These are phyloP conservation scores for Cryptococcus sp. DNA, from an alignment of 1,284 basidiomycete species.

Conservation along the genomic window DNA sequence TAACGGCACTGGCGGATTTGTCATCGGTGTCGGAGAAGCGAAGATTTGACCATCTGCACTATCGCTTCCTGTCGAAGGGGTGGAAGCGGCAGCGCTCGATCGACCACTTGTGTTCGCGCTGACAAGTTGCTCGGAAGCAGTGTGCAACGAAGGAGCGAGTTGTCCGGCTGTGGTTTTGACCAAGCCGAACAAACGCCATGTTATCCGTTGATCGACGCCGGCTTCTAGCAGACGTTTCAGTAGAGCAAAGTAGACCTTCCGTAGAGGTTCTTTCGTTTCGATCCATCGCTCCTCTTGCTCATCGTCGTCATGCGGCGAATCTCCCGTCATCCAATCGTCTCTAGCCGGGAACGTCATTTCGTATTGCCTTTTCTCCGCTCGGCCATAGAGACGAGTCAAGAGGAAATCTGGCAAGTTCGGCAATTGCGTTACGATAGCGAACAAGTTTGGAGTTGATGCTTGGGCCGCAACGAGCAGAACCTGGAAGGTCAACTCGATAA, in stretches of 20 bases:
- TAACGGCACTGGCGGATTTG: neutral
- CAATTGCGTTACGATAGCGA: constrained; percentile 30
- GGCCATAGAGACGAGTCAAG: constrained; percentile 39
- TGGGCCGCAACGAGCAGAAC: constrained; percentile 28
- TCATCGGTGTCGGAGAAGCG: constrained; percentile 6
- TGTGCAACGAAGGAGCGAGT: neutral
- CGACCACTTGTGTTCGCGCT: neutral
- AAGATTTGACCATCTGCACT: neutral
- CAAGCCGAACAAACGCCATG: constrained; percentile 45
- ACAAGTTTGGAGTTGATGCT: constrained; percentile 32
- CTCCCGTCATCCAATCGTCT: constrained; percentile 33
- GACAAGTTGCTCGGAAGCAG: neutral
- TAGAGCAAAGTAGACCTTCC: constrained; percentile 37
- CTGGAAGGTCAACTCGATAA: constrained; percentile 31
- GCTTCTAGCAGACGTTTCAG: constrained; percentile 40
- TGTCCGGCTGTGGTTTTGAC: constrained; percentile 16
- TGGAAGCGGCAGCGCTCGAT: neutral
- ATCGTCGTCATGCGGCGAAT: constrained; percentile 8
- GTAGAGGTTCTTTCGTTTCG: constrained; percentile 19
- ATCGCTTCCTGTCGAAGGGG: neutral
- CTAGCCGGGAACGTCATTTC: constrained; percentile 40
- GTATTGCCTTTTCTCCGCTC: constrained; percentile 27
- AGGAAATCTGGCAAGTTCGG: constrained; percentile 41
- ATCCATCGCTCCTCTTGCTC: constrained; percentile 25
- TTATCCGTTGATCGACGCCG: constrained; percentile 35